Percentiles rank a stretch among this genome's conserved stretches.
Conservation (phyloP, 2,329 filamentous ascomycete genomes). For the Trichoderma aggressivum region DNA sequence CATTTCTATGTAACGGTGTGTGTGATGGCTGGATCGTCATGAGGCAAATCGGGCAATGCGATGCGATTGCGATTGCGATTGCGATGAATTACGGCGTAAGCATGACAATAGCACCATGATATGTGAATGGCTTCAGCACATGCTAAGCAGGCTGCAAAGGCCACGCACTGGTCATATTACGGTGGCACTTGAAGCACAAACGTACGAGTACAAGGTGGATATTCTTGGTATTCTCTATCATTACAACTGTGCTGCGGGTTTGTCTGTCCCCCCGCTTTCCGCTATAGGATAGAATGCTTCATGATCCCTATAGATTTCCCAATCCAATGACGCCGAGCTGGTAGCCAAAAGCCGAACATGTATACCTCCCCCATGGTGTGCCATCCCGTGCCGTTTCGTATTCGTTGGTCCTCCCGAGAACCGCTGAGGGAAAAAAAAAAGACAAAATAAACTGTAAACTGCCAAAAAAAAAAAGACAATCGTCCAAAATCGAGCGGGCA, state of each 20-base stretch:
- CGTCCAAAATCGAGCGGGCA: background rate
- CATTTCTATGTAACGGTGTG: background rate
- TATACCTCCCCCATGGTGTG: background rate
- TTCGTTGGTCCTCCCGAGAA: conserved; percentile 11
- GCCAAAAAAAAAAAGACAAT: background rate
- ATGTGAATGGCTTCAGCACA: background rate
- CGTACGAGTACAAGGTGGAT: background rate
- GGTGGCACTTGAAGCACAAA: background rate
- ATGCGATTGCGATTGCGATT: no score
- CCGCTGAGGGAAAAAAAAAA: background rate
- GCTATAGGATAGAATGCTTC: conserved; percentile 14
- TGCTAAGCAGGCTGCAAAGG: background rate
- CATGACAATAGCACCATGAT: background rate
- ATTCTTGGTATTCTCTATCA: conserved; percentile 15
- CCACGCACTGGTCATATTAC: background rate
- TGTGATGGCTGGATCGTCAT: background rate
- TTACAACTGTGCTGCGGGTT: background rate
- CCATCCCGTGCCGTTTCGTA: background rate
- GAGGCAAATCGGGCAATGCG: background rate
- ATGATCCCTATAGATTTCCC: conserved; percentile 8
- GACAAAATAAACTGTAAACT: background rate
- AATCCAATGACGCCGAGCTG: conserved; percentile 5
- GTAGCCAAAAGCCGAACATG: conserved; percentile 13
- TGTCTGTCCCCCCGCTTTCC: background rate
- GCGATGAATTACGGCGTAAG: no score